Percentiles rank a stretch among this genome's conserved stretches.
phyloP scores from a whole-genome alignment of 192 early-diverging fungal genomes.

The Coemansia sp. region DNA sequence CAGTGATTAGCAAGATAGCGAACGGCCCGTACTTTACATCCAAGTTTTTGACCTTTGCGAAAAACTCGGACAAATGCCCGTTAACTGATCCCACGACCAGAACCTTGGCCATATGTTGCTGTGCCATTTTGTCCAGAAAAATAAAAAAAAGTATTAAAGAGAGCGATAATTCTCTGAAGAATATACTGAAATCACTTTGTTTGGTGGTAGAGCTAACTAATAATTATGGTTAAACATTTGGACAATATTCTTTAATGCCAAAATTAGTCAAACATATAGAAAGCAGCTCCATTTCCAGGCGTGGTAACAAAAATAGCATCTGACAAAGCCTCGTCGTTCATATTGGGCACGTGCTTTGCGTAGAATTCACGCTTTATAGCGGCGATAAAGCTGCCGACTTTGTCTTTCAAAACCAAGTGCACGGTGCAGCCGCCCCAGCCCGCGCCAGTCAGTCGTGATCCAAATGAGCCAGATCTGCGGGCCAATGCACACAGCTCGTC shows the following conservation, averaged over 20 bases:
- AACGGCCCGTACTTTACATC: slow-evolving; percentile 86
- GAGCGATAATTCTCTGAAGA: no score
- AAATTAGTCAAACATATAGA: slow-evolving; percentile 6
- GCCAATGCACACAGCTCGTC: slow-evolving; percentile 73
- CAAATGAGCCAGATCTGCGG: slow-evolving; percentile 67
- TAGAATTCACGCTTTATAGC: slow-evolving; percentile 69
- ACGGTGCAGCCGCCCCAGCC: slow-evolving; percentile 94
- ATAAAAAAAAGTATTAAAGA: background rate
- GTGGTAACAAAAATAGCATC: slow-evolving; percentile 55
- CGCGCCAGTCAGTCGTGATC: slow-evolving; percentile 88
- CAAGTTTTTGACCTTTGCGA: slow-evolving; percentile 72
- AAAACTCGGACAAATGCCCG: slow-evolving; percentile 65
- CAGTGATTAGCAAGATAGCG: slow-evolving; percentile 74
- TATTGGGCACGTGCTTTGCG: slow-evolving; percentile 51
- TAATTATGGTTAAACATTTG: no score
- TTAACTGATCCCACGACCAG: slow-evolving; percentile 76
- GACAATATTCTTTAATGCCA: background rate
- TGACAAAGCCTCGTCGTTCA: slow-evolving; percentile 51
- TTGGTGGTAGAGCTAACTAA: no score
- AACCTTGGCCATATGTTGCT: slow-evolving; percentile 19
- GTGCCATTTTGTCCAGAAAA: background rate
- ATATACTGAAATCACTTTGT: no score
- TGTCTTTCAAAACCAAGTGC: slow-evolving; percentile 65
- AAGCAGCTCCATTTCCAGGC: slow-evolving; percentile 28
- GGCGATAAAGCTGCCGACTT: slow-evolving; percentile 62